Conservation (phyloP, 2,329 filamentous ascomycete species). For the Epichloe sylvatica region DNA sequence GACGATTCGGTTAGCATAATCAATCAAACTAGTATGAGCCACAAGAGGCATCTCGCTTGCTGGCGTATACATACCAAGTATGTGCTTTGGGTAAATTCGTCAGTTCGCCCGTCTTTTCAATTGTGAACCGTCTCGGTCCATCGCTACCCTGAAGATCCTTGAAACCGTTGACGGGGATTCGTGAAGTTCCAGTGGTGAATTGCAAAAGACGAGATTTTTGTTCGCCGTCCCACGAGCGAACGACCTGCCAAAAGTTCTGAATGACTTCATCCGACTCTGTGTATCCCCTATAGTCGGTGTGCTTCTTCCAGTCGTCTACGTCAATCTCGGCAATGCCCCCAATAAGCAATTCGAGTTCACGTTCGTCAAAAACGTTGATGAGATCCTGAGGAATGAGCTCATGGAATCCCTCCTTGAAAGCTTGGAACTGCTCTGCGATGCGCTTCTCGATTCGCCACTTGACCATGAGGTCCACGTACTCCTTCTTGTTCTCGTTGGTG, state of each 20-base stretch:
- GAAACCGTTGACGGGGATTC: slow-evolving; percentile 98
- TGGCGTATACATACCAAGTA: slow-evolving; percentile 62
- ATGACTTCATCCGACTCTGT: slow-evolving; percentile 96
- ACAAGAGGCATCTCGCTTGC: too few relatives aligned
- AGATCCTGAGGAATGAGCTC: slow-evolving; percentile 93
- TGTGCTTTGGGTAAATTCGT: slow-evolving; percentile 90
- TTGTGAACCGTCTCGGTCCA: slow-evolving; percentile 87
- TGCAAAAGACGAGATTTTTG: slow-evolving; percentile 97
- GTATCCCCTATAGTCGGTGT: slow-evolving; percentile 97
- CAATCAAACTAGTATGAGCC: neutral
- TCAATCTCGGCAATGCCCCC: slow-evolving; percentile 99
- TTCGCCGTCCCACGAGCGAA: slow-evolving; percentile 92
- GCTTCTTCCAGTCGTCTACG: slow-evolving; percentile 99
- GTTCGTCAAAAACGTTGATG: slow-evolving; percentile 97
- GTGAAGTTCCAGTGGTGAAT: slow-evolving; percentile 92
- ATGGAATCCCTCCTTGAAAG: slow-evolving; percentile 94
- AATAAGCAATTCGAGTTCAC: slow-evolving; percentile 89
- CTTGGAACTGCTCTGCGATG: slow-evolving; percentile 95
- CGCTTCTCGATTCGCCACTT: slow-evolving; percentile 99
- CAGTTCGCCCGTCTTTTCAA: slow-evolving; percentile 91
- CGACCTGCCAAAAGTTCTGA: slow-evolving; percentile 97
- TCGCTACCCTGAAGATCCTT: slow-evolving; percentile 97
- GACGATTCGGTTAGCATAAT: slow-evolving; percentile 10
- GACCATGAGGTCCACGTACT: slow-evolving; percentile 96
- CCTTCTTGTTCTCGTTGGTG: slow-evolving; percentile 96